Evolutionary conservation across 2,329 filamentous ascomycete genomes (phyloP).

Genomic region (Plenodomus tracheiphilus): DNA sequence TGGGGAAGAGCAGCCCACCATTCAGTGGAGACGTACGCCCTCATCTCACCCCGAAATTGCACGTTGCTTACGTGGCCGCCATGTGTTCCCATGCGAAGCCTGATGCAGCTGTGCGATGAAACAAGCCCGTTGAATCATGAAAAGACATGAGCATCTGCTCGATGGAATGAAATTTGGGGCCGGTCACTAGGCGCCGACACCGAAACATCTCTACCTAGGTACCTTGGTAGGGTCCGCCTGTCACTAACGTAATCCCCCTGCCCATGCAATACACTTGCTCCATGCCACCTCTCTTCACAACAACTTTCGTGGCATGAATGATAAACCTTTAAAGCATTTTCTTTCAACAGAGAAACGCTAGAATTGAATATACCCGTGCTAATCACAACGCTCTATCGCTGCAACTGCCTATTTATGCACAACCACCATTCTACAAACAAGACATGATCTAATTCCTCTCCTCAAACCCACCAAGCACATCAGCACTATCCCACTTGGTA

Average conservation of each 20-base stretch:
- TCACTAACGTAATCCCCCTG: too few relatives aligned
- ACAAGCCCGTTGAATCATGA: neutral
- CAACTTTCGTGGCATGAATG: too few relatives aligned
- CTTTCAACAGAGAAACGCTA: too few relatives aligned
- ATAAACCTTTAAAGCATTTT: too few relatives aligned
- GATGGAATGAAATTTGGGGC: too few relatives aligned
- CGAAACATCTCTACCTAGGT: too few relatives aligned
- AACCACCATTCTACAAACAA: neutral
- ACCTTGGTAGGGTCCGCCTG: too few relatives aligned
- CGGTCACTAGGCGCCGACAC: too few relatives aligned
- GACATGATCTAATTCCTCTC: conserved; percentile 8
- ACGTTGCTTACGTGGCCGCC: neutral
- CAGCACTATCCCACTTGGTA: conserved; percentile 27
- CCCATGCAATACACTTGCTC: too few relatives aligned
- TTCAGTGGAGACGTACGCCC: neutral
- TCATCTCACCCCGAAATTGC: neutral
- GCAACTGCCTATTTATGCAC: neutral
- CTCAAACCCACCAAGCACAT: conserved; percentile 31
- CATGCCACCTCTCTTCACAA: too few relatives aligned
- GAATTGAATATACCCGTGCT: too few relatives aligned
- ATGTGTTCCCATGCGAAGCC: neutral
- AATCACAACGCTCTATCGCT: neutral
- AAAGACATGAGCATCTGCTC: too few relatives aligned
- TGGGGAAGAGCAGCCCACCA: conserved; percentile 4
- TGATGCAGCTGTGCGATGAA: neutral